Conservation (phyloP, 441 rosid species). For the Gossypium gossypioides region DNA sequence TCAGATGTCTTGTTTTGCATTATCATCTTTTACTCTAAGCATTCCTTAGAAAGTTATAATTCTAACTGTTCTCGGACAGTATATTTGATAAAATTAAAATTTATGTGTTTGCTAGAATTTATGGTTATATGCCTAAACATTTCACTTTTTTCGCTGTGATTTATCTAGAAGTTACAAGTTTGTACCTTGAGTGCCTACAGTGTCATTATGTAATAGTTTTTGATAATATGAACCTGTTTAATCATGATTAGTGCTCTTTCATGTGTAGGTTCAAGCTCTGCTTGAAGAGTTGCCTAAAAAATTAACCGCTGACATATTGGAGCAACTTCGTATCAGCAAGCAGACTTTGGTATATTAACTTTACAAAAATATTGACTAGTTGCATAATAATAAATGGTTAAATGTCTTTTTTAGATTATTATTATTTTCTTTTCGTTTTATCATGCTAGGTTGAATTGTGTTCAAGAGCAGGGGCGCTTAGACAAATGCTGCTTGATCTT, state of each 20-base stretch:
- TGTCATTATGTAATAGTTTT: not conserved
- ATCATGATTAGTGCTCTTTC: slow-evolving; percentile 16
- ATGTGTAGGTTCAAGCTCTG: slow-evolving; percentile 70
- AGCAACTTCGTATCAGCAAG: slow-evolving; percentile 92
- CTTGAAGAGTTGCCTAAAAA: slow-evolving; percentile 80
- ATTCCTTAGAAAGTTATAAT: not conserved
- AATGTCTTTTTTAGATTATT: not conserved
- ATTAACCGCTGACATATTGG: slow-evolving; percentile 78
- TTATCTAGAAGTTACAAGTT: not conserved
- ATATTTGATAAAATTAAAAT: not conserved
- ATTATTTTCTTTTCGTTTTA: not conserved
- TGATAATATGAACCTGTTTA: not conserved
- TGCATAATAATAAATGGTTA: not conserved
- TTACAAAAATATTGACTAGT: slow-evolving; percentile 4
- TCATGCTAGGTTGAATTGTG: slow-evolving; percentile 78
- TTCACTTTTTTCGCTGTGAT: not conserved
- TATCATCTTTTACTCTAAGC: not conserved
- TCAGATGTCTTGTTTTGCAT: not conserved
- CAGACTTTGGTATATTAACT: slow-evolving; percentile 61
- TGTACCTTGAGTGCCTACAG: not conserved
- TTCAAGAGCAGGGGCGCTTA: slow-evolving; percentile 82
- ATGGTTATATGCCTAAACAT: not conserved
- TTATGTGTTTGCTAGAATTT: not conserved
- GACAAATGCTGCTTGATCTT: slow-evolving; percentile 95
- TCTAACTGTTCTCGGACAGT: not conserved